Evolutionary conservation across 116 monocot species (phyloP).

Genomic region (Phalaenopsis hybrid): DNA sequence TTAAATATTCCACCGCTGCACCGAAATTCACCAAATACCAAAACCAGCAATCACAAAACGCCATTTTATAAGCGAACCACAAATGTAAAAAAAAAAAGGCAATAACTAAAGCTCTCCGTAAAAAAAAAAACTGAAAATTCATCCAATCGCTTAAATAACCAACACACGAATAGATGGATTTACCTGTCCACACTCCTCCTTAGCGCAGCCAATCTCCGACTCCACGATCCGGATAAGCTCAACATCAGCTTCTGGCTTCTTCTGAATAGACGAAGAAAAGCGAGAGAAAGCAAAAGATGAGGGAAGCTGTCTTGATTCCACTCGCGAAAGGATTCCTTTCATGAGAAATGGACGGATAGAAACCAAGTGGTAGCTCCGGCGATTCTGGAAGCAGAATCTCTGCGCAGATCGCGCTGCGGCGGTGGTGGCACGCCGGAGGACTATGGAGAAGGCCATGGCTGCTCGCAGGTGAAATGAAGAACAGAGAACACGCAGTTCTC

Average conservation of each 20-base stretch:
- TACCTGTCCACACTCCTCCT: neutral
- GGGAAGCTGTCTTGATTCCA: neutral
- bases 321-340: constrained; percentile 2
- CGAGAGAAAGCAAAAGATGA: neutral
- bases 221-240: neutral
- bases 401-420: neutral
- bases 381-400: neutral
- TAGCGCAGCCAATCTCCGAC: neutral
- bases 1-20: neutral
- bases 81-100: too few species aligned
- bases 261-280: constrained; percentile 1
- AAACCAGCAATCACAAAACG: too few species aligned
- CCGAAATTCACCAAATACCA: too few species aligned
- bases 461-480: neutral
- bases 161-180: neutral
- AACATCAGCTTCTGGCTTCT: neutral
- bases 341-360: neutral
- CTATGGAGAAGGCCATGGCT: neutral
- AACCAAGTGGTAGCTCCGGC: neutral
- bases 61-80: too few species aligned
- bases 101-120: too few species aligned
- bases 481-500: too few species aligned
- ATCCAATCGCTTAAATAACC: too few species aligned
- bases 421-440: neutral
- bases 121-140: too few species aligned